Evolutionary conservation across 1,284 basidiomycete genomes (phyloP).

Genomic region (Erythrobasidium hasegawianum): DNA sequence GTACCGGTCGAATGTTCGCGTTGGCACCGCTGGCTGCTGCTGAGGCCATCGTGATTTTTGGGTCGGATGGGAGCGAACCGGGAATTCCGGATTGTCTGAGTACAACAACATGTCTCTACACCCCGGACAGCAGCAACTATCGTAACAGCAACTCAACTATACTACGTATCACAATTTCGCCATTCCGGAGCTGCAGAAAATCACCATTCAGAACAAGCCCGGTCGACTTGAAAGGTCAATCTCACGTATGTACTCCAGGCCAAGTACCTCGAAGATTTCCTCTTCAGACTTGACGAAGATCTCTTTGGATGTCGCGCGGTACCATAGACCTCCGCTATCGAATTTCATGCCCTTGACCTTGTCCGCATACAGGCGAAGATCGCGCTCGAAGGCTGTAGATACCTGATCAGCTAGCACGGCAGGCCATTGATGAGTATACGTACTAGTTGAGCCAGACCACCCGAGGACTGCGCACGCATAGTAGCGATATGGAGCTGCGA

Average conservation of each 20-base stretch:
- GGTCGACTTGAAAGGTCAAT: background rate
- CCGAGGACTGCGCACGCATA: conserved; percentile 76
- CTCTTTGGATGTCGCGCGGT: conserved; percentile 4
- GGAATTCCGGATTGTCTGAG: too few relatives aligned
- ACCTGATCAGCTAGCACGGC: too few relatives aligned
- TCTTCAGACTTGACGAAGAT: conserved; percentile 58
- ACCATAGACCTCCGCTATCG: conserved; percentile 51
- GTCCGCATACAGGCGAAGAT: conserved; percentile 68
- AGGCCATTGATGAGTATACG: too few relatives aligned
- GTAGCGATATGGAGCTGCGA: conserved; percentile 62
- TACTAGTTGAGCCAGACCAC: conserved; percentile 55
- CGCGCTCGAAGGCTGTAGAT: conserved; percentile 76
- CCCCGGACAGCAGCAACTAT: background rate
- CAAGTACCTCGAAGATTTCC: conserved; percentile 65
- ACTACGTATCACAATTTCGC: conserved; percentile 26
- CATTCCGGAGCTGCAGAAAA: conserved; percentile 24
- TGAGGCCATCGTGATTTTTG: too few relatives aligned
- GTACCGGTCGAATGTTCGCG: too few relatives aligned
- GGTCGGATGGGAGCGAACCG: too few relatives aligned
- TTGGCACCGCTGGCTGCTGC: too few relatives aligned
- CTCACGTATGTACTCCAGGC: conserved; percentile 66
- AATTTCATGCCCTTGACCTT: conserved; percentile 62
- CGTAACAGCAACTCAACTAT: background rate
- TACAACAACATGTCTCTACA: too few relatives aligned
- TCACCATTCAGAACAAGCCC: background rate